These are phyloP conservation scores for Hippophae tibetana DNA, from an alignment of 306 rosid genomes.

Conservation along the genomic window DNA sequence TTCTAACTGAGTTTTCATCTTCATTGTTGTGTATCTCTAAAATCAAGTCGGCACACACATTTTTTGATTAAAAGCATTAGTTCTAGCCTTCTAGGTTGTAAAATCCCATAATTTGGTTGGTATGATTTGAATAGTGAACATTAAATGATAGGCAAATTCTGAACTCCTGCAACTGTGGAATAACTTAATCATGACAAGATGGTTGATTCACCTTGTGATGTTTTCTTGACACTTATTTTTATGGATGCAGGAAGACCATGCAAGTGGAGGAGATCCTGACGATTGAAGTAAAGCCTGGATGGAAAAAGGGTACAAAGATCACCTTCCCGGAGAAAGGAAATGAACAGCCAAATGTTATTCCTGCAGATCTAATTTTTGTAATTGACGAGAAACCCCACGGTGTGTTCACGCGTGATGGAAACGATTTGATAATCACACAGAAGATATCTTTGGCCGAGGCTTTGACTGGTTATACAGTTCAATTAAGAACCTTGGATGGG, in stretches of 20 bases:
- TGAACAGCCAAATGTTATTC: constrained; percentile 11
- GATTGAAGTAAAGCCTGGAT: constrained; percentile 19
- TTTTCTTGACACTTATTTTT: neutral
- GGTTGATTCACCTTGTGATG: neutral
- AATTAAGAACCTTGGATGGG: constrained; percentile 18
- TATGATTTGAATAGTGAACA: no score
- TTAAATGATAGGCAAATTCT: no score
- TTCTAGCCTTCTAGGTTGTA: no score
- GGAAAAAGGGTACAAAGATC: constrained; percentile 23
- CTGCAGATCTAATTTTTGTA: constrained; percentile 21
- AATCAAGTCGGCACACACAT: no score
- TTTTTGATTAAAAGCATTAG: no score
- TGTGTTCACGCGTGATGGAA: constrained; percentile 20
- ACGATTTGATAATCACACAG: constrained; percentile 14
- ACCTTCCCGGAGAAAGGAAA: constrained; percentile 25
- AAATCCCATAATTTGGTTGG: no score
- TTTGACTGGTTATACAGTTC: constrained; percentile 17
- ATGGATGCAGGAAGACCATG: constrained; percentile 8
- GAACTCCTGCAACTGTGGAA: no score
- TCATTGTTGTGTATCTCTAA: no score
- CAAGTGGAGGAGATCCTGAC: constrained; percentile 17
- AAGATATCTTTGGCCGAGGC: constrained; percentile 19
- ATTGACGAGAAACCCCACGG: constrained; percentile 21
- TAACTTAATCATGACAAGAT: no score
- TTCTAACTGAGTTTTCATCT: no score